Conservation (phyloP, 2,329 filamentous ascomycete species). For the Sphaerulina musiva region DNA sequence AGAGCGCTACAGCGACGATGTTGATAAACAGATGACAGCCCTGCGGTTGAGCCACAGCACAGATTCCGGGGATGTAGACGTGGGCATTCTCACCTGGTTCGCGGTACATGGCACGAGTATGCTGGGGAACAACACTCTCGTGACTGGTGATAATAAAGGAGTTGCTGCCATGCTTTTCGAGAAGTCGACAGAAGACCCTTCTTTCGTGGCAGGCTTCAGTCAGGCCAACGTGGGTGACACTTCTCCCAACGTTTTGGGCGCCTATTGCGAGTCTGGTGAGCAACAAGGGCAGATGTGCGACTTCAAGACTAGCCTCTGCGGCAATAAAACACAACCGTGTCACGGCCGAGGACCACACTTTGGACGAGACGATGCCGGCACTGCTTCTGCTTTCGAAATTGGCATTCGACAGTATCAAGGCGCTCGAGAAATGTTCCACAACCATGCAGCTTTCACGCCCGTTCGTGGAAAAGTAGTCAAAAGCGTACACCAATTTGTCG, state of each 20-base stretch:
- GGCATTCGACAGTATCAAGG: conserved; percentile 64
- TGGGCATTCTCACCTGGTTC: conserved; percentile 84
- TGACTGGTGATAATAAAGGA: conserved; percentile 94
- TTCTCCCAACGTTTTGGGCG: conserved; percentile 77
- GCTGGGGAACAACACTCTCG: conserved; percentile 82
- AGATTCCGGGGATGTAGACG: conserved; percentile 65
- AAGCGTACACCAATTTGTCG: conserved; percentile 76
- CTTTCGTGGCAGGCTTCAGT: conserved; percentile 85
- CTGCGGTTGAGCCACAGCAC: conserved; percentile 62
- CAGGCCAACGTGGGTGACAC: conserved; percentile 90
- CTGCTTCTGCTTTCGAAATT: conserved; percentile 69
- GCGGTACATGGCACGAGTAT: conserved; percentile 87
- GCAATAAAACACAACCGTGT: conserved; percentile 62
- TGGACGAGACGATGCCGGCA: conserved; percentile 55
- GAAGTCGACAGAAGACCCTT: conserved; percentile 50
- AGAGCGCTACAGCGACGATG: conserved; percentile 56
- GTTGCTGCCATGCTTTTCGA: conserved; percentile 84
- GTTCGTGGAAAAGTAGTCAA: conserved; percentile 62
- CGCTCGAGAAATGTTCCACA: conserved; percentile 54
- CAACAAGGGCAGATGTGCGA: conserved; percentile 56
- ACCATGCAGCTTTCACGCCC: conserved; percentile 39
- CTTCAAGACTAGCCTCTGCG: conserved; percentile 78
- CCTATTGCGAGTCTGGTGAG: conserved; percentile 81
- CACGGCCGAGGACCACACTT: conserved; percentile 69
- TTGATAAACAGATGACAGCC: conserved; percentile 73